A percentile compares a stretch with the other conserved stretches of the same genome.
Conservation (phyloP, 2,329 filamentous ascomycete species). For the Aureobasidium subglaciale region DNA sequence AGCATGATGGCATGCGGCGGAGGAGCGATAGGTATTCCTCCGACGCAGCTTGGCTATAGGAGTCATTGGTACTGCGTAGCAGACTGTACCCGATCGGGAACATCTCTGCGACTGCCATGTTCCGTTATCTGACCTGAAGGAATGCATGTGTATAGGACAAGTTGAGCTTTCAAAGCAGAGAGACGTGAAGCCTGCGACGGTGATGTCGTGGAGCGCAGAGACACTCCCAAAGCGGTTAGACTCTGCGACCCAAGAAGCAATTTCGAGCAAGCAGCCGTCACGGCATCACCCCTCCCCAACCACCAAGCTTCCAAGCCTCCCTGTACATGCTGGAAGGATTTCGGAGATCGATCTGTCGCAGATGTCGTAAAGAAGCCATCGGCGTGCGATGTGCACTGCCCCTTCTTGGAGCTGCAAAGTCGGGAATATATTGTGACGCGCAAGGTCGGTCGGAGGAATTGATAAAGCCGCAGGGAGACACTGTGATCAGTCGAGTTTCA, state of each 20-base stretch:
- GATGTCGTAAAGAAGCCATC: neutral
- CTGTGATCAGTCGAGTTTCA: no score
- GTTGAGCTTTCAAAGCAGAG: neutral
- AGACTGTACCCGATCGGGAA: neutral
- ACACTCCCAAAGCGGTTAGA: neutral
- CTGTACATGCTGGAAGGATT: neutral
- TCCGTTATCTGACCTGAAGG: neutral
- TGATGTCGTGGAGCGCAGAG: conserved; percentile 9
- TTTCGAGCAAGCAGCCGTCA: neutral
- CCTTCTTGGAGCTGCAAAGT: neutral
- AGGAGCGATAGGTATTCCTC: neutral
- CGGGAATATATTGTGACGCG: no score
- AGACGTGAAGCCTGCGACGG: neutral
- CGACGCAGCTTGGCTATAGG: neutral
- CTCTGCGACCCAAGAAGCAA: neutral
- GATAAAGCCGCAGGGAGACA: no score
- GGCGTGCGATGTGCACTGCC: neutral
- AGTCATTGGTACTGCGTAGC: neutral
- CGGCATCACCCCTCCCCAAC: neutral
- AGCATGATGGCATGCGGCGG: neutral
- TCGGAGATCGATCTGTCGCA: neutral
- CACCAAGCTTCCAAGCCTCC: neutral
- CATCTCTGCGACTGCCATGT: neutral
- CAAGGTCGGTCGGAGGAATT: no score
- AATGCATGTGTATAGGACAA: neutral